Evolutionary conservation across 2,329 filamentous ascomycete species (phyloP).

Genomic region (Xylariaceae sp.): DNA sequence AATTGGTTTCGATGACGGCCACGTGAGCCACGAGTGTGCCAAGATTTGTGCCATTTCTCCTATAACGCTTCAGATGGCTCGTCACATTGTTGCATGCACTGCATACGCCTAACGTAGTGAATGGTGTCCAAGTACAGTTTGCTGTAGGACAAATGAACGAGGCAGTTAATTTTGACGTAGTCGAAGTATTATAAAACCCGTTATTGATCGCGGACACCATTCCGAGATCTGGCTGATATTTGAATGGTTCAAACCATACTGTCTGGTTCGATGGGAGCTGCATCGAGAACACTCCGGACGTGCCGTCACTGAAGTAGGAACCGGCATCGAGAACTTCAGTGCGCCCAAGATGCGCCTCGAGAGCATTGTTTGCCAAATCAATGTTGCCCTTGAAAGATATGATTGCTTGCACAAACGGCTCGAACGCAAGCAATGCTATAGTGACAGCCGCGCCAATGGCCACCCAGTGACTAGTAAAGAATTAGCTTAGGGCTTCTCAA

Average conservation of each 20-base stretch:
- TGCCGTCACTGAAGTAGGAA: background rate
- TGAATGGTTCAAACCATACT: background rate
- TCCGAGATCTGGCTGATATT: background rate
- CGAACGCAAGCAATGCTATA: background rate
- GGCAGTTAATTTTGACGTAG: background rate
- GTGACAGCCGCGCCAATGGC: background rate
- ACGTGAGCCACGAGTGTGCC: background rate
- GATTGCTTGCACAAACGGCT: constrained; percentile 9
- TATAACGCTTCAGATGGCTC: constrained; percentile 1
- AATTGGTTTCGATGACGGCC: background rate
- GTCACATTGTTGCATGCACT: constrained; percentile 31
- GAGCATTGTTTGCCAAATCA: background rate
- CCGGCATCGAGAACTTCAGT: background rate
- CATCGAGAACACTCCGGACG: background rate
- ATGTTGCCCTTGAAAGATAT: constrained; percentile 8
- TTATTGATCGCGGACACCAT: background rate
- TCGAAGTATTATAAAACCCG: background rate
- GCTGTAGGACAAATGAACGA: constrained; percentile 31
- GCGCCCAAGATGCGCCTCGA: background rate
- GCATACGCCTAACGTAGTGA: constrained; percentile 30
- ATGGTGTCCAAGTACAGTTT: constrained; percentile 34
- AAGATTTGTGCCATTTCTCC: background rate
- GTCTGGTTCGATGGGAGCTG: background rate
- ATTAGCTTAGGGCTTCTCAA: background rate
- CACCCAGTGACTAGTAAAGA: background rate